These are phyloP conservation scores for Phytophthora tentaculata DNA, from an alignment of 352 stramenopile genomes.

Conservation along the genomic window DNA sequence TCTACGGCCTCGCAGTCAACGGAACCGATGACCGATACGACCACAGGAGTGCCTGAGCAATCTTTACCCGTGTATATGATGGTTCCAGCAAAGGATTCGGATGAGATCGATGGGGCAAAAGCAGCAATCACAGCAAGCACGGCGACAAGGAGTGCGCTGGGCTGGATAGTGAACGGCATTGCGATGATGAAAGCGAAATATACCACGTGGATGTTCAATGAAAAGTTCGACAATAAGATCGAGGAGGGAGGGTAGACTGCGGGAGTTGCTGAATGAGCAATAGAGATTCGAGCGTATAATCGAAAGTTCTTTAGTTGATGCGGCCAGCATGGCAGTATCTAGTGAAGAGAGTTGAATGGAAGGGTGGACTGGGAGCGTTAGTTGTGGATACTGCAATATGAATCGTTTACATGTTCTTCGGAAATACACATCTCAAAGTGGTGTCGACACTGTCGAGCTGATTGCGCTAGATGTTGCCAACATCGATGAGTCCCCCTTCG, in stretches of 20 bases:
- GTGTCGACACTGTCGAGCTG: too few relatives aligned
- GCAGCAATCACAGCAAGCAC: conserved; percentile 20
- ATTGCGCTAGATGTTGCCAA: background rate
- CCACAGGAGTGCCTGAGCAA: conserved; percentile 29
- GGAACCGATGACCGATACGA: conserved; percentile 19
- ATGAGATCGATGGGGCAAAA: conserved; percentile 1
- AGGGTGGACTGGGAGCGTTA: background rate
- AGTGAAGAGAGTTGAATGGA: conserved; percentile 8
- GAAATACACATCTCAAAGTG: too few relatives aligned
- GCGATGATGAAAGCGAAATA: conserved; percentile 3
- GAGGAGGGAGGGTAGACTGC: conserved; percentile 5
- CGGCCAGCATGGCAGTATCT: background rate
- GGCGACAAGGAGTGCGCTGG: background rate
- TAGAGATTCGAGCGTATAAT: background rate
- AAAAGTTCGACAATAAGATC: conserved; percentile 29
- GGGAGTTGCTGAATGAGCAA: conserved; percentile 1
- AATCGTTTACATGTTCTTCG: background rate
- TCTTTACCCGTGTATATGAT: conserved; percentile 18
- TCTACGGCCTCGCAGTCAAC: conserved; percentile 14
- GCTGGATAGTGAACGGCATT: conserved; percentile 14
- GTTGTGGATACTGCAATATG: background rate
- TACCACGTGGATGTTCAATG: conserved; percentile 14
- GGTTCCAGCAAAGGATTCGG: conserved; percentile 11
- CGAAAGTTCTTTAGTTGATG: conserved; percentile 8
- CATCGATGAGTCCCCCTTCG: too few relatives aligned